Percentiles rank a stretch among this genome's conserved stretches.
These are phyloP conservation scores for Trichoderma arundinaceum DNA, from an alignment of 2,329 filamentous ascomycete species.

Conservation along the genomic window DNA sequence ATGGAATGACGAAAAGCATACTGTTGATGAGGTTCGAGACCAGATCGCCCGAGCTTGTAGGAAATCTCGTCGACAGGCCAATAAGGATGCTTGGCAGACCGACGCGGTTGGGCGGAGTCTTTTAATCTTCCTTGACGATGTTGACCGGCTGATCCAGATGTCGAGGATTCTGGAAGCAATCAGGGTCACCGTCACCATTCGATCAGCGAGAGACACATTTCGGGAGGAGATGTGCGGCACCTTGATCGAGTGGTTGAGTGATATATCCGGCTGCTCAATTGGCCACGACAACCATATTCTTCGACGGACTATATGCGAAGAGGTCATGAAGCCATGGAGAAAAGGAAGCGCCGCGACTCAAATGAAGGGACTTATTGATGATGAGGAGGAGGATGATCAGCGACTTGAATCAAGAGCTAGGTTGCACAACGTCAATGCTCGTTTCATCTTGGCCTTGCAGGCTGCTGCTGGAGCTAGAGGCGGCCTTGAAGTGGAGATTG, in stretches of 20 bases:
- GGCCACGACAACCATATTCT: slow-evolving; percentile 80
- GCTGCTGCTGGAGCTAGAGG: slow-evolving; percentile 41
- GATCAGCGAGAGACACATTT: slow-evolving; percentile 92
- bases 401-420: slow-evolving; percentile 47
- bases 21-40: slow-evolving; percentile 84
- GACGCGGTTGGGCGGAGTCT: slow-evolving; percentile 88
- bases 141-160: slow-evolving; percentile 75
- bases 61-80: slow-evolving; percentile 70
- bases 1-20: slow-evolving; percentile 99
- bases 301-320: slow-evolving; percentile 83
- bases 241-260: slow-evolving; percentile 93
- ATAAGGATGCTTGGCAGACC: slow-evolving; percentile 81
- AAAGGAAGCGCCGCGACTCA: slow-evolving; percentile 84
- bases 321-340: slow-evolving; percentile 86
- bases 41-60: slow-evolving; percentile 90
- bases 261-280: slow-evolving; percentile 88
- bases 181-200: slow-evolving; percentile 92
- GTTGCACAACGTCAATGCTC: slow-evolving; percentile 45
- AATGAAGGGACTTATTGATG: slow-evolving; percentile 54
- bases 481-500: slow-evolving; percentile 41
- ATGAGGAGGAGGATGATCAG: slow-evolving; percentile 57
- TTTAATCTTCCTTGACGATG: slow-evolving; percentile 74
- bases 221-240: slow-evolving; percentile 98
- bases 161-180: slow-evolving; percentile 92
- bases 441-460: slow-evolving; percentile 48